Percentiles rank a stretch among this genome's conserved stretches.
These are phyloP conservation scores for Ilyonectria sp. DNA, from an alignment of 2,329 filamentous ascomycete genomes.

Conservation along the genomic window DNA sequence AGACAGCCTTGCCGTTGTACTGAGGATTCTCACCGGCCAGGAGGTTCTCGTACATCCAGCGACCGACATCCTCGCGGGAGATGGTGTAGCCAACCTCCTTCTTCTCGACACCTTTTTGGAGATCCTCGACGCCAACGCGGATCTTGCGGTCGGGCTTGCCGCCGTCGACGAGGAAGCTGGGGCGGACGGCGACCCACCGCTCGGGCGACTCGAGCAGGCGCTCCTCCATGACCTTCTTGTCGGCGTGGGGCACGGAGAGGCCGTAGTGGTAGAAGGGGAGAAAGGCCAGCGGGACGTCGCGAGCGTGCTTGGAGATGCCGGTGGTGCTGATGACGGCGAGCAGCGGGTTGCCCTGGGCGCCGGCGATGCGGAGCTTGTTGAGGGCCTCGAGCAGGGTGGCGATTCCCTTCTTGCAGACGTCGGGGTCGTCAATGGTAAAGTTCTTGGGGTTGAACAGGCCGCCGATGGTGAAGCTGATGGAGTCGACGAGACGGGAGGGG, in stretches of 20 bases:
- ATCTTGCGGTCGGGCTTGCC: slow-evolving; percentile 42
- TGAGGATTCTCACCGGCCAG: slow-evolving; percentile 37
- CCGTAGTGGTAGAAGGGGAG: slow-evolving; percentile 60
- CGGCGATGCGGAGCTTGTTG: slow-evolving; percentile 39
- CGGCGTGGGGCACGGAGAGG: slow-evolving; percentile 59
- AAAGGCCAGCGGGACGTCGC: slow-evolving; percentile 56
- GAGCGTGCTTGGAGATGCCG: slow-evolving; percentile 53
- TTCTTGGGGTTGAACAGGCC: slow-evolving; percentile 44
- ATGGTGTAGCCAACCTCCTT: slow-evolving; percentile 59
- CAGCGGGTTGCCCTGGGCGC: slow-evolving; percentile 50
- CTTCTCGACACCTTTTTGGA: slow-evolving; percentile 50
- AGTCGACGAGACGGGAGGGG: slow-evolving; percentile 53
- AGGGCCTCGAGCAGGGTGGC: slow-evolving; percentile 54
- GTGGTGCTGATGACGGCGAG: slow-evolving; percentile 58
- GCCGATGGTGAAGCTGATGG: slow-evolving; percentile 59
- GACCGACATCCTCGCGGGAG: slow-evolving; percentile 58
- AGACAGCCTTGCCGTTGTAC: slow-evolving; percentile 50
- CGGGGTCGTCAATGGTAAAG: slow-evolving; percentile 54
- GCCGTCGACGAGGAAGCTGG: slow-evolving; percentile 53
- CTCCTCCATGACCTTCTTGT: slow-evolving; percentile 64
- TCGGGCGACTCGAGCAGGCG: slow-evolving; percentile 46
- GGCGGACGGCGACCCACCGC: slow-evolving; percentile 54
- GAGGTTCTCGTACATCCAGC: slow-evolving; percentile 58
- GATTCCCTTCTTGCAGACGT: slow-evolving; percentile 58
- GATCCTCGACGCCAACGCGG: slow-evolving; percentile 53